Evolutionary conservation across 495 filamentous ascomycete genomes (phyloP).

Genomic region (Aspergillus saccharolyticus): DNA sequence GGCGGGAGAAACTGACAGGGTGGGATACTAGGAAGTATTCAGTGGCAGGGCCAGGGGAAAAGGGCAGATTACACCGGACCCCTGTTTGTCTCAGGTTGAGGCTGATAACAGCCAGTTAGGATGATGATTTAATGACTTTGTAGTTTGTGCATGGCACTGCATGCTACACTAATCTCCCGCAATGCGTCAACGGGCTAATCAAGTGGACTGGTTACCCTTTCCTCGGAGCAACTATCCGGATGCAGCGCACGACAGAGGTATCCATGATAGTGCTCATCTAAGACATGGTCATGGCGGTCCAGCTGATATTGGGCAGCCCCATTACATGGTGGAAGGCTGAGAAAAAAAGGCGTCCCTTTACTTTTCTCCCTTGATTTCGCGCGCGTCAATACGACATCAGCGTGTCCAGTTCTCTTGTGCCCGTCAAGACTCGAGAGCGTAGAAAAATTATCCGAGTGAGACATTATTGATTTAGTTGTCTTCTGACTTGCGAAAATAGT

Average conservation of each 20-base stretch:
- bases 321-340: background rate
- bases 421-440: background rate
- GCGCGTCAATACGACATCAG: background rate
- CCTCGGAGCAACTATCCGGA: background rate
- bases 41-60: background rate
- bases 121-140: background rate
- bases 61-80: background rate
- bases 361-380: background rate
- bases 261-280: background rate
- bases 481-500: conserved; percentile 3
- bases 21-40: too few species aligned
- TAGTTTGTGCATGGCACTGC: background rate
- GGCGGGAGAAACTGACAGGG: background rate
- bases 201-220: background rate
- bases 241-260: background rate
- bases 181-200: background rate
- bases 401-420: background rate
- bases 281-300: background rate
- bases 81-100: conserved; percentile 3
- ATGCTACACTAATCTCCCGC: background rate
- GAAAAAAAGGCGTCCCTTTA: background rate
- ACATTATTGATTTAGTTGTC: background rate
- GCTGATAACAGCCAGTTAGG: background rate
- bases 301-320: background rate
- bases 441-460: conserved; percentile 1